These are phyloP conservation scores for Mimosa bimucronata DNA, from an alignment of 306 rosid species.

Conservation along the genomic window DNA sequence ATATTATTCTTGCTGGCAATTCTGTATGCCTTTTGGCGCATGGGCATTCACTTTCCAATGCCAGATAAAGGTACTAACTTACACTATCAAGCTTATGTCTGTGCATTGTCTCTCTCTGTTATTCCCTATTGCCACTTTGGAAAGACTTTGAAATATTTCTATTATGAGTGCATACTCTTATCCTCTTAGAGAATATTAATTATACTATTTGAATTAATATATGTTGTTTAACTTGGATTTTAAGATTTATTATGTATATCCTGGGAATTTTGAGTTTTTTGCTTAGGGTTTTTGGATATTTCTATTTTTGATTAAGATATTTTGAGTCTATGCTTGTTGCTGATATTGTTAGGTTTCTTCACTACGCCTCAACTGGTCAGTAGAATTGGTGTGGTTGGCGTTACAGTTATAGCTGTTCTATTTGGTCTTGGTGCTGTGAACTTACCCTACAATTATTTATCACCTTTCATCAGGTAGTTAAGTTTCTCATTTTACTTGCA, in stretches of 20 bases:
- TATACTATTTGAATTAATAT: conserved; percentile 1
- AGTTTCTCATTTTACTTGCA: not conserved
- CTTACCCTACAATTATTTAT: conserved; percentile 87
- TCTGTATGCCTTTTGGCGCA: conserved; percentile 92
- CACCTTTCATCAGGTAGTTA: conserved; percentile 81
- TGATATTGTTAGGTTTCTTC: conserved; percentile 67
- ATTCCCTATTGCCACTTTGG: too few species aligned
- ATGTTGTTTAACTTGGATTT: not conserved
- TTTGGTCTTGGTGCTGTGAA: conserved; percentile 98
- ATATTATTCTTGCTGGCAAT: conserved; percentile 74
- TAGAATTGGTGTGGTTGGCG: conserved; percentile 94
- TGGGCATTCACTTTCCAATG: conserved; percentile 98
- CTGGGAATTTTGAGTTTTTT: not conserved
- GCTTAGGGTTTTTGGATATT: conserved; percentile 3
- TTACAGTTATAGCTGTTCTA: conserved; percentile 92
- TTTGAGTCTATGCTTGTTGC: too few species aligned
- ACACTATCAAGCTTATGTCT: not conserved
- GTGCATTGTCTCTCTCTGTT: not conserved
- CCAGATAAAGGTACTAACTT: conserved; percentile 74
- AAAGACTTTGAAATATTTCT: too few species aligned
- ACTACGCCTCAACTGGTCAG: conserved; percentile 96
- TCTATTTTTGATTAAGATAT: not conserved
- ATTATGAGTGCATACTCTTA: too few species aligned
- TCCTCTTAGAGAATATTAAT: not conserved
- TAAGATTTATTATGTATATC: not conserved